Evolutionary conservation across 441 rosid genomes (phyloP).

Genomic region (Aleurites moluccanus): DNA sequence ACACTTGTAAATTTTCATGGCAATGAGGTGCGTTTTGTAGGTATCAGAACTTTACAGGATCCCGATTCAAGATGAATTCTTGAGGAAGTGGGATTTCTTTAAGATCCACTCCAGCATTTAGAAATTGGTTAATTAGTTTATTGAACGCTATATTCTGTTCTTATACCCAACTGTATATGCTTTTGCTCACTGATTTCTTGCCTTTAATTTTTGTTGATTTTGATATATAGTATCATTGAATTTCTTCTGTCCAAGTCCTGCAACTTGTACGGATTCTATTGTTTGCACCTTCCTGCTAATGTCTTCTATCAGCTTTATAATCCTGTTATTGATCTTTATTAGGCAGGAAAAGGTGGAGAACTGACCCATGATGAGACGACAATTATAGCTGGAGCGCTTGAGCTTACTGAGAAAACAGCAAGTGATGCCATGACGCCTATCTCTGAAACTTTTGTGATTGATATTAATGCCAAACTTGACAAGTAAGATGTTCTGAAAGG

Average conservation of each 20-base stretch:
- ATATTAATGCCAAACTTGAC: constrained; percentile 69
- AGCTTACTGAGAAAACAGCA: constrained; percentile 78
- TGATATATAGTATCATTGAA: neutral
- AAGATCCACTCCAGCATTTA: too few relatives aligned
- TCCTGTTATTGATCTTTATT: constrained; percentile 20
- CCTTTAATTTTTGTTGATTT: neutral
- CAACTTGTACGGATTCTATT: neutral
- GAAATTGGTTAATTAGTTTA: too few relatives aligned
- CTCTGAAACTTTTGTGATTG: constrained; percentile 67
- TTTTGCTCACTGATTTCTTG: neutral
- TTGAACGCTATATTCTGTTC: neutral
- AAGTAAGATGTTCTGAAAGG: constrained; percentile 40
- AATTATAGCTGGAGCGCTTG: constrained; percentile 95
- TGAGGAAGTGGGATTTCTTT: too few relatives aligned
- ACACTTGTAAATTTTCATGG: constrained; percentile 72
- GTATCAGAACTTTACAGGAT: neutral
- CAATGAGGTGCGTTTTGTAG: constrained; percentile 31
- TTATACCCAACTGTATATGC: neutral
- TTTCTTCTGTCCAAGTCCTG: neutral
- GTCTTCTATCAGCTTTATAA: constrained; percentile 11
- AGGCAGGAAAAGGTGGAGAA: constrained; percentile 98
- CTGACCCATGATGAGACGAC: constrained; percentile 90
- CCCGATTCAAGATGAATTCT: too few relatives aligned
- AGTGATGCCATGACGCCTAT: constrained; percentile 85
- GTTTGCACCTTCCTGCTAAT: neutral